Evolutionary conservation across 140 eudicot species (phyloP), one percentile per base, ranked within the genome.

Genomic region (Bidens hawaiensis): DNA sequence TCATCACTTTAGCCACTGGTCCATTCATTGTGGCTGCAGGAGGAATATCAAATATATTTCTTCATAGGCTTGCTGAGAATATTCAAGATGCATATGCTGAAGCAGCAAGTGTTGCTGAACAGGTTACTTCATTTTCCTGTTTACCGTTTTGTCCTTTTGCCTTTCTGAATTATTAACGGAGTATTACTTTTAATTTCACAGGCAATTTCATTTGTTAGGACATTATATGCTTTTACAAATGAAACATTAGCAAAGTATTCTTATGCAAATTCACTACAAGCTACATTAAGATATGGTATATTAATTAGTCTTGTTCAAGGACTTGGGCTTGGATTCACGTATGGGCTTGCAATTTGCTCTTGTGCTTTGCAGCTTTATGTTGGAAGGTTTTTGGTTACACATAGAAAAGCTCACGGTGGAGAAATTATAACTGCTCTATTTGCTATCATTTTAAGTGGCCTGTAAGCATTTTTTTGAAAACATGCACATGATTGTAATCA

Each of bases 1-100:
- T 88, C 62, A 81, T 93, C 46, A 93, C 99, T 66, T 81, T 93
- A 79, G 91, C 88, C 50, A 88, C 96, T 25, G 99, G 99, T 4
- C 99, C 99, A 41, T 84, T 93, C 28, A 93, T 93, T 72, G 99
- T 93, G 47, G 99, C 99, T 71, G 99, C 99, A 11, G 99, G 99
- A 68, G 99, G 99, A 75, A 83, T 93, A 80, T 93, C 99, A 47
- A 93, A 93, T 64, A 93, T 93, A 46, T 93, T 93, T 77, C 87
- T 93, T 41, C 99, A 93, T 73, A 88, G 96, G 61, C 99, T 93
- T 74, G 99, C 99, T 6, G 99, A 93, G 75, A 93, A 85, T 70
- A 93, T 93, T 65, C 99, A 93, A 75, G 99, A 93, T 79, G 99
- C 99, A 16, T 93, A 93, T 76, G 99, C 99, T 22, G 99, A 93